These are phyloP conservation scores for Pythium rishiriense DNA, from an alignment of 352 stramenopile species.

Conservation along the genomic window DNA sequence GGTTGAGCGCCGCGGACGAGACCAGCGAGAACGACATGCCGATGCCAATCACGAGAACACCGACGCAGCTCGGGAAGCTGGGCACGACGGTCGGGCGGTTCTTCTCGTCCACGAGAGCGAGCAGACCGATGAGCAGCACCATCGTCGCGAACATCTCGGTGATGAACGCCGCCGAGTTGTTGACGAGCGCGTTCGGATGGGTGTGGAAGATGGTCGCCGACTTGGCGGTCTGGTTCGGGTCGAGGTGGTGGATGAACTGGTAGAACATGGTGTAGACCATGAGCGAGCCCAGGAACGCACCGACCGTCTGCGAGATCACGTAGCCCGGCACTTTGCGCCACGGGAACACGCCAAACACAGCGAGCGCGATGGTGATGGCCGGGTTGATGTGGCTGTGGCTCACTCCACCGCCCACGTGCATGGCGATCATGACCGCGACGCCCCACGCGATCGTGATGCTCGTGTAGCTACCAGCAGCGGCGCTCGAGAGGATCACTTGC, in stretches of 20 bases:
- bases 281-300: constrained; percentile 32
- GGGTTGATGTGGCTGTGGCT: constrained; percentile 46
- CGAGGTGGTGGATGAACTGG: constrained; percentile 28
- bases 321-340: constrained; percentile 31
- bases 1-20: constrained; percentile 37
- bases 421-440: constrained; percentile 41
- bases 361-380: constrained; percentile 35
- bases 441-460: constrained; percentile 43
- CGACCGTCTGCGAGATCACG: constrained; percentile 30
- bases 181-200: constrained; percentile 29
- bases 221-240: constrained; percentile 23
- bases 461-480: constrained; percentile 15
- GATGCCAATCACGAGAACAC: constrained; percentile 29
- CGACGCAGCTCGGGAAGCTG: constrained; percentile 30
- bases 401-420: constrained; percentile 37
- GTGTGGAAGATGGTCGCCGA: constrained; percentile 36
- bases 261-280: constrained; percentile 38
- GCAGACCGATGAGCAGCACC: constrained; percentile 30
- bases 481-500: constrained; percentile 30
- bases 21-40: constrained; percentile 37
- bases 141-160: constrained; percentile 29
- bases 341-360: constrained; percentile 29
- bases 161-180: constrained; percentile 32
- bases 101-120: constrained; percentile 33
- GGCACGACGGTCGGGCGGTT: constrained; percentile 33